Evolutionary conservation across 208 protist species (phyloP).

Genomic region (Crithidia brevicula): DNA sequence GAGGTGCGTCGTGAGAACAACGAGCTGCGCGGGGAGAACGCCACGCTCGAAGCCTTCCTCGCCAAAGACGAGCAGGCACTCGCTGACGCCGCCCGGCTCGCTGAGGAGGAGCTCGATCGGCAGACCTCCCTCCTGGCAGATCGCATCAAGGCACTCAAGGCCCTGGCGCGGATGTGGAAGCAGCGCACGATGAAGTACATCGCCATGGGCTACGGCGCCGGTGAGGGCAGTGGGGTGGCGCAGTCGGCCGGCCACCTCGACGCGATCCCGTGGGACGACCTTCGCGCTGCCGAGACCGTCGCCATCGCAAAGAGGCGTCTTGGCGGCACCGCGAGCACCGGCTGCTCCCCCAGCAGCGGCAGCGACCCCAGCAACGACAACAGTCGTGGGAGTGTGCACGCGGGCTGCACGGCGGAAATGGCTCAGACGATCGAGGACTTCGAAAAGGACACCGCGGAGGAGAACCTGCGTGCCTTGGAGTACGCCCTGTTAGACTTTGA

Average conservation of each 20-base stretch:
- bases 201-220: slow-evolving; percentile 52
- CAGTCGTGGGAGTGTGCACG: background rate
- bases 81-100: slow-evolving; percentile 41
- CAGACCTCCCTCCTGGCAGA: slow-evolving; percentile 40
- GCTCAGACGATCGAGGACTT: slow-evolving; percentile 45
- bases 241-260: slow-evolving; percentile 21
- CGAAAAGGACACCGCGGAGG: slow-evolving; percentile 59
- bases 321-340: slow-evolving; percentile 15
- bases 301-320: slow-evolving; percentile 48
- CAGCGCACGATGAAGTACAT: slow-evolving; percentile 74
- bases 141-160: slow-evolving; percentile 38
- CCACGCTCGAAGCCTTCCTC: slow-evolving; percentile 50
- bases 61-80: slow-evolving; percentile 55
- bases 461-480: slow-evolving; percentile 62
- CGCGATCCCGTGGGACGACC: slow-evolving; percentile 51
- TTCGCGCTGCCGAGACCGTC: slow-evolving; percentile 51
- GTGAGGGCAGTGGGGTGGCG: background rate
- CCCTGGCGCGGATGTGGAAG: slow-evolving; percentile 71
- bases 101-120: slow-evolving; percentile 57
- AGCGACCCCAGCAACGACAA: background rate
- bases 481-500: slow-evolving; percentile 56
- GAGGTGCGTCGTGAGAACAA: slow-evolving; percentile 43
- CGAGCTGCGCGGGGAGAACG: slow-evolving; percentile 46
- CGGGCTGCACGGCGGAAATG: slow-evolving; percentile 22
- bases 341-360: background rate